Evolutionary conservation across 2,329 filamentous ascomycete genomes (phyloP).

Genomic region (Lecanicillium sp.): DNA sequence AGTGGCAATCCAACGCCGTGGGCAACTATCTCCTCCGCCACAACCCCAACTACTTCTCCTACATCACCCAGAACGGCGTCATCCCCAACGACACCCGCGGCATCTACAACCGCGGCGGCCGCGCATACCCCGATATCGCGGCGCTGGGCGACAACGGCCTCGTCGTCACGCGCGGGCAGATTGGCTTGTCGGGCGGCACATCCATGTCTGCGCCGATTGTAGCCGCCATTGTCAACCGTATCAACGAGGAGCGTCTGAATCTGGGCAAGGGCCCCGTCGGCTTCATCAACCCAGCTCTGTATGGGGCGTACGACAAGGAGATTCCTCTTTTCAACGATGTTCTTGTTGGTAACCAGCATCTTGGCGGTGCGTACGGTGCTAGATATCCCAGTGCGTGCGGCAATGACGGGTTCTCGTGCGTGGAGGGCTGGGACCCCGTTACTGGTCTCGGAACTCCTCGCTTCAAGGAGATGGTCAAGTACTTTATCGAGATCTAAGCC

Average conservation of each 20-base stretch:
- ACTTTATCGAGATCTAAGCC: slow-evolving; percentile 3
- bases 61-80: slow-evolving; percentile 23
- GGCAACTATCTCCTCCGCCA: slow-evolving; percentile 24
- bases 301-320: slow-evolving; percentile 9
- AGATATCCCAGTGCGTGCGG: slow-evolving; percentile 14
- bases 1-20: slow-evolving; percentile 35
- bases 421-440: slow-evolving; percentile 18
- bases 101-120: slow-evolving; percentile 31
- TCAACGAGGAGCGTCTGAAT: slow-evolving; percentile 27
- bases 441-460: slow-evolving; percentile 16
- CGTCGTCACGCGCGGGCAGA: slow-evolving; percentile 33
- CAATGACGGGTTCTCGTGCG: slow-evolving; percentile 17
- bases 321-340: slow-evolving; percentile 15
- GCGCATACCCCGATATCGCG: slow-evolving; percentile 35
- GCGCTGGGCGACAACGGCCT: slow-evolving; percentile 35
- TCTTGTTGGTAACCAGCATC: slow-evolving; percentile 14
- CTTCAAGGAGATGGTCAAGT: slow-evolving; percentile 5
- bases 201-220: slow-evolving; percentile 19
- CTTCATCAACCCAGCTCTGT: slow-evolving; percentile 25
- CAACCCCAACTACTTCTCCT: slow-evolving; percentile 12
- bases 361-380: slow-evolving; percentile 2
- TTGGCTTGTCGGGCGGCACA: slow-evolving; percentile 38
- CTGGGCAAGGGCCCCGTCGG: slow-evolving; percentile 25
- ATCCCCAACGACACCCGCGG: slow-evolving; percentile 27
- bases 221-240: slow-evolving; percentile 12